phyloP scores from a whole-genome alignment of 495 filamentous ascomycete species.

The Xylaria palmicola region DNA sequence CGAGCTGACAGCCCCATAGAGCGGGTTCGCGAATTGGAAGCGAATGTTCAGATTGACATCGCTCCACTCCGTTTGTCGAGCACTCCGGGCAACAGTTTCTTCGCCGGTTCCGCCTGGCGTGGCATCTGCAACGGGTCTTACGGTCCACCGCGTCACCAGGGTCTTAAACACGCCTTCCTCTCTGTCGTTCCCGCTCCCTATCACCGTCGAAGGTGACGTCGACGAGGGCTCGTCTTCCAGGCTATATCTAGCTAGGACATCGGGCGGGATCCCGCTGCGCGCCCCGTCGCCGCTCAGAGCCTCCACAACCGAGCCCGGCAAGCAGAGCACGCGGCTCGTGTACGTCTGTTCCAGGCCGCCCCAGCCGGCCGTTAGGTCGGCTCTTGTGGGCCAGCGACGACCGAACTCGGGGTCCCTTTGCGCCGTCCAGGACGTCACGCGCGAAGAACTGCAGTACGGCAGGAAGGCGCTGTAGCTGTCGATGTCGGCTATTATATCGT shows the following conservation, averaged over 20 bases:
- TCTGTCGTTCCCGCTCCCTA: background rate
- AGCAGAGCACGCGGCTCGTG: slow-evolving; percentile 71
- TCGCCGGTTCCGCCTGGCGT: slow-evolving; percentile 29
- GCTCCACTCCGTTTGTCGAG: slow-evolving; percentile 52
- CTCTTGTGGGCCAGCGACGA: slow-evolving; percentile 64
- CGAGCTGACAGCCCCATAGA: slow-evolving; percentile 76
- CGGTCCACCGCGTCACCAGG: slow-evolving; percentile 76
- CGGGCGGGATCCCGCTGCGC: slow-evolving; percentile 14
- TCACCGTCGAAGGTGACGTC: background rate
- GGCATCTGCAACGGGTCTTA: slow-evolving; percentile 32
- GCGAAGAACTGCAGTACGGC: slow-evolving; percentile 74
- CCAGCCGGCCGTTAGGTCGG: slow-evolving; percentile 81
- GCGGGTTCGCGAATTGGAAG: slow-evolving; percentile 80
- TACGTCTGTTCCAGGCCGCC: slow-evolving; percentile 79
- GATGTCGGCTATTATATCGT: slow-evolving; percentile 80
- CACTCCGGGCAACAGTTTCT: slow-evolving; percentile 24
- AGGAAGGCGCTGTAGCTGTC: slow-evolving; percentile 78
- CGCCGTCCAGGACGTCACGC: slow-evolving; percentile 59
- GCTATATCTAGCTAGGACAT: slow-evolving; percentile 14
- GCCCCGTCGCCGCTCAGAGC: slow-evolving; percentile 65
- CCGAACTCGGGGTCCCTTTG: slow-evolving; percentile 40
- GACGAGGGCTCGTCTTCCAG: slow-evolving; percentile 18
- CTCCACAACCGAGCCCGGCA: slow-evolving; percentile 66
- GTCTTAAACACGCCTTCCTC: slow-evolving; percentile 67
- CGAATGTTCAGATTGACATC: slow-evolving; percentile 72